Conservation (phyloP, 257 asterid species). For the Plantago elongata region DNA sequence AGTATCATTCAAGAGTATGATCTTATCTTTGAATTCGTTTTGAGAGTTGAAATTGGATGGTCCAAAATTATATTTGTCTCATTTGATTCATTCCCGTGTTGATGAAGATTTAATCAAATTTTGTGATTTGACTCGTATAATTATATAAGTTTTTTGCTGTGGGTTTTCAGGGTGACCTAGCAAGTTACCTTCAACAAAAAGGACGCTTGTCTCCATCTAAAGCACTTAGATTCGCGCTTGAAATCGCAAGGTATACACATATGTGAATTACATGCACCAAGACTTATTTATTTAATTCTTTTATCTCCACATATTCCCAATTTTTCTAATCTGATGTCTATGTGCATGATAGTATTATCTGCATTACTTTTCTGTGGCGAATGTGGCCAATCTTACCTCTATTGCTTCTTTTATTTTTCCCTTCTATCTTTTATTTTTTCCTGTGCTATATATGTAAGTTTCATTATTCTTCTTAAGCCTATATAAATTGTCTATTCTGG, state of each 20-base stretch:
- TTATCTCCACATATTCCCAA: no score
- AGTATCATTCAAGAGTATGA: slow-evolving; percentile 72
- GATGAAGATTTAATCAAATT: not conserved
- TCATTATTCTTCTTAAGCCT: not conserved
- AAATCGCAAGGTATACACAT: slow-evolving; percentile 75
- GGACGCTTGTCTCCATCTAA: slow-evolving; percentile 89
- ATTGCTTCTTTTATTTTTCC: not conserved
- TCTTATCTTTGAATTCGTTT: slow-evolving; percentile 22
- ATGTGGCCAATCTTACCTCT: not conserved
- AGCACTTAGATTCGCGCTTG: slow-evolving; percentile 78
- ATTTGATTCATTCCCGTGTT: no score
- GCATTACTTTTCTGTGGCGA: no score
- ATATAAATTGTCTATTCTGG: slow-evolving; percentile 11
- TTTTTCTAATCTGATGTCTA: no score
- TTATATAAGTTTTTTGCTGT: slow-evolving; percentile 8
- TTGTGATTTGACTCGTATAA: not conserved
- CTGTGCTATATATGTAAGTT: not conserved
- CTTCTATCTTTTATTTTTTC: not conserved
- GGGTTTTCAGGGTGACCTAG: slow-evolving; percentile 70
- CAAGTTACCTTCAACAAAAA: slow-evolving; percentile 74
- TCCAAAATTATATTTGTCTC: no score
- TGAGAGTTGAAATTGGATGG: no score
- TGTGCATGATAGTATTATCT: no score
- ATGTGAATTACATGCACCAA: no score
- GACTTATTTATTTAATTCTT: not conserved